A percentile compares a stretch with the other conserved stretches of the same genome.
phyloP scores from a whole-genome alignment of 805 yeast species.

The Jamesozyma gamospora region DNA sequence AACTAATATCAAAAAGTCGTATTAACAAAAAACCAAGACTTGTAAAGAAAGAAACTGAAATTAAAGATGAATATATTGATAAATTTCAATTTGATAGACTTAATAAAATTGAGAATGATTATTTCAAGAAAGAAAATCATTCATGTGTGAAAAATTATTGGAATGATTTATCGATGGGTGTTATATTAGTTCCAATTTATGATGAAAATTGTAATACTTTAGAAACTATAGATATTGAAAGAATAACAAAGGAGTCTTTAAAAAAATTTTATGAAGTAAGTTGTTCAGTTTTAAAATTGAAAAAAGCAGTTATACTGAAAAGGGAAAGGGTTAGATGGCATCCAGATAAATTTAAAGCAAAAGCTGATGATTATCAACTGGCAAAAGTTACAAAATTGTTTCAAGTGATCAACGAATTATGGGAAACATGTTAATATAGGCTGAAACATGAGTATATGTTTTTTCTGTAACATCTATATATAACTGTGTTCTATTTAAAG shows the following conservation, averaged over 20 bases:
- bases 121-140: background rate
- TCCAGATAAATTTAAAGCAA: slow-evolving; percentile 39
- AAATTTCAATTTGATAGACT: slow-evolving; percentile 2
- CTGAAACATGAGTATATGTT: too few species aligned
- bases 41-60: background rate
- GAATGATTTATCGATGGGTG: background rate
- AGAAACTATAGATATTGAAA: background rate
- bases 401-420: slow-evolving; percentile 34
- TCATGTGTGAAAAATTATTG: background rate
- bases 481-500: too few species aligned
- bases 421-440: slow-evolving; percentile 18
- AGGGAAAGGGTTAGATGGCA: slow-evolving; percentile 58
- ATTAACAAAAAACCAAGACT: slow-evolving; percentile 1
- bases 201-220: background rate
- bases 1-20: slow-evolving; percentile 6
- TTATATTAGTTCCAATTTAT: background rate
- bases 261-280: slow-evolving; percentile 10
- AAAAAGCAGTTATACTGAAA: slow-evolving; percentile 23
- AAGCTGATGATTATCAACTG: too few species aligned
- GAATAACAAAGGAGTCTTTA: background rate
- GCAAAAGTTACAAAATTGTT: slow-evolving; percentile 32
- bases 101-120: background rate
- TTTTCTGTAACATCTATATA: too few species aligned
- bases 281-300: slow-evolving; percentile 1
- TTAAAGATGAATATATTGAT: background rate